phyloP scores from a whole-genome alignment of 1,139 yeast species.

The Yamadazyma oceani region DNA sequence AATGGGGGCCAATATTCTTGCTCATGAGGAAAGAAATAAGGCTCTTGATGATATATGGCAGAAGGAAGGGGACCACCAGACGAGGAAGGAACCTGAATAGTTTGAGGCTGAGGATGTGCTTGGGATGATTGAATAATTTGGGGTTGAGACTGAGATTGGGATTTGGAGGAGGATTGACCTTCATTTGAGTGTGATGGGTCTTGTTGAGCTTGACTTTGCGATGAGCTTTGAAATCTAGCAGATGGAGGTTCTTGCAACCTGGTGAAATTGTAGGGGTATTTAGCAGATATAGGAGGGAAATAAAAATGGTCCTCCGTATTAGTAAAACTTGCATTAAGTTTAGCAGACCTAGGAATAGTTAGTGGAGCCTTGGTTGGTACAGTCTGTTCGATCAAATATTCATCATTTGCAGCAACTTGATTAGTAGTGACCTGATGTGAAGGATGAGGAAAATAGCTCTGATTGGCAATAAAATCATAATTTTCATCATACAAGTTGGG shows the following conservation, averaged over 20 bases:
- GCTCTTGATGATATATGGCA: slow-evolving; percentile 6
- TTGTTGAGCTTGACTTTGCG: neutral
- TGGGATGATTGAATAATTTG: neutral
- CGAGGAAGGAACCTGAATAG: slow-evolving; percentile 2
- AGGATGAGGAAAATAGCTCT: slow-evolving; percentile 31
- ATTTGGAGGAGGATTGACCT: neutral
- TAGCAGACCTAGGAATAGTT: slow-evolving; percentile 14
- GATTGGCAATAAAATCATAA: slow-evolving; percentile 24
- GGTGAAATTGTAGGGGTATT: slow-evolving; percentile 11
- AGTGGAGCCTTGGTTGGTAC: slow-evolving; percentile 28
- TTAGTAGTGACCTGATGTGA: slow-evolving; percentile 17
- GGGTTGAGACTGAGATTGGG: neutral
- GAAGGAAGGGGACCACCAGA: slow-evolving; percentile 2
- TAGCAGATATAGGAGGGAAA: slow-evolving; percentile 12
- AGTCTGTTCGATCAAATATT: slow-evolving; percentile 50
- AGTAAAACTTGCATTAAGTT: slow-evolving; percentile 3
- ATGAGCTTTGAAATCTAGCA: slow-evolving; percentile 3
- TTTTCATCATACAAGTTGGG: slow-evolving; percentile 20
- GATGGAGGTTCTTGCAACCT: slow-evolving; percentile 4
- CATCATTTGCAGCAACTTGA: slow-evolving; percentile 42
- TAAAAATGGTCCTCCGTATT: slow-evolving; percentile 9
- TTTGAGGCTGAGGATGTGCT: slow-evolving; percentile 1
- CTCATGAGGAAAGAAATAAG: slow-evolving; percentile 8
- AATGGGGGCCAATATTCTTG: slow-evolving; percentile 12
- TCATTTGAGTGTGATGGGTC: neutral